Conservation (phyloP, 108 stramenopile genomes). For the Fistulifera pelliculosa region DNA sequence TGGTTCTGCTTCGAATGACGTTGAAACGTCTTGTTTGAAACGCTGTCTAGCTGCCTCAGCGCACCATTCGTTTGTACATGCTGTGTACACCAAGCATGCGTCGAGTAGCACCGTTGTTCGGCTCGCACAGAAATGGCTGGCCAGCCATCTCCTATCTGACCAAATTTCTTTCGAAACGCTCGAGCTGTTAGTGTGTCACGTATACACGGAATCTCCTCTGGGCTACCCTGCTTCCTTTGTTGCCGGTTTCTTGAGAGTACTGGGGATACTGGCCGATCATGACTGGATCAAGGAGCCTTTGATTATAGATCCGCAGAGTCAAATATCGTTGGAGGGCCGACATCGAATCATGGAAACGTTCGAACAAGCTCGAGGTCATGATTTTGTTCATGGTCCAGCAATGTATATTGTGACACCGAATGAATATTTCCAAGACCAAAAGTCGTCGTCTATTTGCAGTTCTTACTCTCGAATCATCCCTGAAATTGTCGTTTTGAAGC, state of each 20-base stretch:
- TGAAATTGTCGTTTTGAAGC: slow-evolving; percentile 58
- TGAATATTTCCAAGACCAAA: slow-evolving; percentile 18
- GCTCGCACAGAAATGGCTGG: slow-evolving; percentile 62
- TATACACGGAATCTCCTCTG: slow-evolving; percentile 54
- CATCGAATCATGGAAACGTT: slow-evolving; percentile 52
- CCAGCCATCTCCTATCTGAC: slow-evolving; percentile 72
- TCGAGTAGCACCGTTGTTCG: slow-evolving; percentile 64
- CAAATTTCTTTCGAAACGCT: slow-evolving; percentile 58
- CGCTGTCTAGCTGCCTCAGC: slow-evolving; percentile 52
- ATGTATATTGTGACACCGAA: slow-evolving; percentile 80
- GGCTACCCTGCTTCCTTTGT: slow-evolving; percentile 42
- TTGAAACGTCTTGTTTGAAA: slow-evolving; percentile 30
- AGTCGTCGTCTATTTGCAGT: slow-evolving; percentile 32
- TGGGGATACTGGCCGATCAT: slow-evolving; percentile 54
- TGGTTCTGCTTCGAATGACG: slow-evolving; percentile 39
- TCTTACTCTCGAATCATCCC: slow-evolving; percentile 38
- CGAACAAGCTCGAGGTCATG: slow-evolving; percentile 43
- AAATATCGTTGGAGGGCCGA: slow-evolving; percentile 45
- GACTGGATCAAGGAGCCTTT: slow-evolving; percentile 77
- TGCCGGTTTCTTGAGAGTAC: slow-evolving; percentile 60
- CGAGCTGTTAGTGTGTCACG: slow-evolving; percentile 71
- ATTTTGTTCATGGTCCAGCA: slow-evolving; percentile 40
- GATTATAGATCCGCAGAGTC: slow-evolving; percentile 78
- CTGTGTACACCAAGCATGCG: slow-evolving; percentile 67
- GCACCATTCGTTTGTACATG: slow-evolving; percentile 76